Evolutionary conservation across 2,329 filamentous ascomycete species (phyloP).

Genomic region (Arthrobotrys iridis): DNA sequence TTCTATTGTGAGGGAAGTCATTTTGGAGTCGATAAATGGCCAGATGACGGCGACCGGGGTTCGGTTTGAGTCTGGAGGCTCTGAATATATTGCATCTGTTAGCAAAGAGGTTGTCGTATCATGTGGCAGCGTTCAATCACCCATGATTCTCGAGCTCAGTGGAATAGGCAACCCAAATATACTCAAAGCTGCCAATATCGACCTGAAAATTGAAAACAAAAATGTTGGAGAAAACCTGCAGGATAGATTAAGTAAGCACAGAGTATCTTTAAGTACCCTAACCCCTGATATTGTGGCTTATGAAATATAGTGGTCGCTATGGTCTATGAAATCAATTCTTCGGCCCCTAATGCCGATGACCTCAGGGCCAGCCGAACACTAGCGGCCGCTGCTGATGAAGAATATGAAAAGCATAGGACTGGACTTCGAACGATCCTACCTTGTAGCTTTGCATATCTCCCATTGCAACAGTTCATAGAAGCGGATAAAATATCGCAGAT

Average conservation of each 20-base stretch:
- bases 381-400: slow-evolving; percentile 60
- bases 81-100: slow-evolving; percentile 54
- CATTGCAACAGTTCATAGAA: slow-evolving; percentile 57
- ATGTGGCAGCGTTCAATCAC: slow-evolving; percentile 69
- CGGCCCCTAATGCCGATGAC: slow-evolving; percentile 62
- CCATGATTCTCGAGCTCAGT: slow-evolving; percentile 70
- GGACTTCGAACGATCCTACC: slow-evolving; percentile 63
- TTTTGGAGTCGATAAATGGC: slow-evolving; percentile 60
- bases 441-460: slow-evolving; percentile 63
- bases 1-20: slow-evolving; percentile 64
- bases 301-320: slow-evolving; percentile 62
- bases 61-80: slow-evolving; percentile 62
- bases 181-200: slow-evolving; percentile 63
- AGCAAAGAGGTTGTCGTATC: slow-evolving; percentile 69
- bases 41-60: slow-evolving; percentile 62
- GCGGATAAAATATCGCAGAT: neutral
- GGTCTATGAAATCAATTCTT: slow-evolving; percentile 65
- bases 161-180: slow-evolving; percentile 68
- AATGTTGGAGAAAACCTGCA: slow-evolving; percentile 67
- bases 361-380: slow-evolving; percentile 59
- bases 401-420: slow-evolving; percentile 59
- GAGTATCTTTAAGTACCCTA: neutral
- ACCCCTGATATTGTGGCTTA: neutral
- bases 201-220: slow-evolving; percentile 63
- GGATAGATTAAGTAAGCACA: slow-evolving; percentile 61